These are phyloP conservation scores for Cordyceps farinosa DNA, from an alignment of 2,329 filamentous ascomycete species.

Conservation along the genomic window DNA sequence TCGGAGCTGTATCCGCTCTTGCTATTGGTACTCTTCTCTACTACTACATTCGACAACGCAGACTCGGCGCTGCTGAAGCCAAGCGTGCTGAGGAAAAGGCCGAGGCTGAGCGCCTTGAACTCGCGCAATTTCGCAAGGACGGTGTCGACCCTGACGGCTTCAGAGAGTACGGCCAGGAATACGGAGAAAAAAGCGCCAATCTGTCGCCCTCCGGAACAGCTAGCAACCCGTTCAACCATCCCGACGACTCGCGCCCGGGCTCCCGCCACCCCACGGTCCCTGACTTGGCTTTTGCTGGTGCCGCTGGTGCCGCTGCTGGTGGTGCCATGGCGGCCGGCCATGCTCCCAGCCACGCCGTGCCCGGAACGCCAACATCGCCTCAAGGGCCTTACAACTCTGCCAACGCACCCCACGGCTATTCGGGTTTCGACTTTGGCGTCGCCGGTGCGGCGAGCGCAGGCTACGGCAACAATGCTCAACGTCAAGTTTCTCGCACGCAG, in stretches of 20 bases:
- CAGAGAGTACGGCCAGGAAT: conserved; percentile 26
- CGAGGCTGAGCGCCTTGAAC: conserved; percentile 47
- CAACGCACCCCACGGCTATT: neutral
- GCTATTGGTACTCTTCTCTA: conserved; percentile 42
- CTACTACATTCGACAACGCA: conserved; percentile 55
- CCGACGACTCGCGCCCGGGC: conserved; percentile 13
- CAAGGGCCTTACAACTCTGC: neutral
- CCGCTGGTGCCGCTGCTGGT: conserved; percentile 4
- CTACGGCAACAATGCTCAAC: neutral
- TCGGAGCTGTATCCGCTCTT: conserved; percentile 41
- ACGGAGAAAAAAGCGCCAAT: conserved; percentile 14
- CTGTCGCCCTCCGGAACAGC: conserved; percentile 8
- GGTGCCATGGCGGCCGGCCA: conserved; percentile 4
- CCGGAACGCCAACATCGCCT: conserved; percentile 13
- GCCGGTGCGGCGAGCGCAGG: neutral
- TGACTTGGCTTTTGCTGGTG: conserved; percentile 4
- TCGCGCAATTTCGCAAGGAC: conserved; percentile 46
- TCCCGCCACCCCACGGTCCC: conserved; percentile 7
- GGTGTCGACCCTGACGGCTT: conserved; percentile 49
- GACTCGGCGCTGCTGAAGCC: conserved; percentile 50
- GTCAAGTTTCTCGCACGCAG: conserved; percentile 17
- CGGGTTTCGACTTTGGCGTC: conserved; percentile 17
- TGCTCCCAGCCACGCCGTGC: conserved; percentile 7
- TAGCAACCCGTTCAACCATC: conserved; percentile 13
- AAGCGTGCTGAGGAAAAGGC: conserved; percentile 41